phyloP scores from a whole-genome alignment of 257 asterid genomes.

The Nicotiana knightiana region DNA sequence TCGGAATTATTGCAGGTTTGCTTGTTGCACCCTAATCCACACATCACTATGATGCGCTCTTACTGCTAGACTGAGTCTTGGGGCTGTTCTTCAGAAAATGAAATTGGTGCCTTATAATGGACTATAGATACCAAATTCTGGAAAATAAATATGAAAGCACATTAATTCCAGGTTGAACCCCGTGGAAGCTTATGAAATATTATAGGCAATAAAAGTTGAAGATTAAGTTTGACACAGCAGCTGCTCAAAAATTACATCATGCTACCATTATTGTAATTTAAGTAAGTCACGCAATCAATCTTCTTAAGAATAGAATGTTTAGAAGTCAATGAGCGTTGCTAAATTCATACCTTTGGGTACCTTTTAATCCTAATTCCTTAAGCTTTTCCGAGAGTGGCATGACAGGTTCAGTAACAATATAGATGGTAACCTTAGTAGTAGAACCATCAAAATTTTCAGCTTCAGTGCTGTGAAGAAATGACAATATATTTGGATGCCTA shows the following conservation, averaged over 20 bases:
- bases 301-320: not conserved
- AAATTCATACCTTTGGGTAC: slow-evolving; percentile 70
- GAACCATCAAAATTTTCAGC: slow-evolving; percentile 82
- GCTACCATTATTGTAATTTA: not conserved
- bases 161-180: not conserved
- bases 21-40: slow-evolving; percentile 62
- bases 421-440: slow-evolving; percentile 68
- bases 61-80: too few relatives aligned
- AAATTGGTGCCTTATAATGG: not conserved
- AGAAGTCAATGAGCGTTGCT: slow-evolving; percentile 10
- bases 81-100: not conserved
- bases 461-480: slow-evolving; percentile 94
- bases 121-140: not conserved
- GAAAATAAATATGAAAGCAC: not conserved
- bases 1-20: slow-evolving; percentile 27
- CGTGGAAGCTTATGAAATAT: not conserved
- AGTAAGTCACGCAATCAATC: not conserved
- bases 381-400: slow-evolving; percentile 92
- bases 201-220: not conserved
- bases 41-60: too few relatives aligned
- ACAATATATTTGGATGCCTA: slow-evolving; percentile 95
- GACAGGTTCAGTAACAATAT: slow-evolving; percentile 95
- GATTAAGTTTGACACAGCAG: not conserved
- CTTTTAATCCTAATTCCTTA: slow-evolving; percentile 85
- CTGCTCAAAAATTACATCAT: not conserved